Conservation (phyloP, 2,329 filamentous ascomycete species). For the Cephalotrichum gorgonifer region DNA sequence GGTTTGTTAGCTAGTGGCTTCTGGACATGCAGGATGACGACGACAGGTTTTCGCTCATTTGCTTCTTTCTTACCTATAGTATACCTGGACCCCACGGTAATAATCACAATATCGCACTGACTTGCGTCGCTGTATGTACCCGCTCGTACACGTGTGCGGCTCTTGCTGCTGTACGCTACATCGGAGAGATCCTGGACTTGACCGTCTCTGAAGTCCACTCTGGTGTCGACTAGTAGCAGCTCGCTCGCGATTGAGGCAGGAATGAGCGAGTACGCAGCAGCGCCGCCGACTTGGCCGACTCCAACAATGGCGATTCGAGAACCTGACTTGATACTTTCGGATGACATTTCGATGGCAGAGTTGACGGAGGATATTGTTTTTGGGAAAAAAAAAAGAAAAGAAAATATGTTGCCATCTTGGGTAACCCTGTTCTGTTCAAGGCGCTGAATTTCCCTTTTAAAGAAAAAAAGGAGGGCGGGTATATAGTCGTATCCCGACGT, state of each 20-base stretch:
- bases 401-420: too few species aligned
- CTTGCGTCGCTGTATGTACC: constrained; percentile 35
- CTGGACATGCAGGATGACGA: not conserved
- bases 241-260: constrained; percentile 37
- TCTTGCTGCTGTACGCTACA: constrained; percentile 32
- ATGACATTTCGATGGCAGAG: too few species aligned
- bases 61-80: constrained; percentile 13
- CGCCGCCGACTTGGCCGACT: constrained; percentile 38
- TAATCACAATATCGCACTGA: constrained; percentile 43
- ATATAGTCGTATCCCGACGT: too few species aligned
- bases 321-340: too few species aligned
- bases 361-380: too few species aligned
- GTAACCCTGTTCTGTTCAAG: too few species aligned
- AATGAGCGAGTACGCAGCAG: constrained; percentile 39
- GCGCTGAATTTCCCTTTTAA: too few species aligned
- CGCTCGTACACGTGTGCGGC: constrained; percentile 29
- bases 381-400: too few species aligned
- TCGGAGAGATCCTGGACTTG: constrained; percentile 43
- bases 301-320: constrained; percentile 33
- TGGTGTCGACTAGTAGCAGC: constrained; percentile 41
- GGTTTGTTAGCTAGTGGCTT: too few species aligned
- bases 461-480: too few species aligned
- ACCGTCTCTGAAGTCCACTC: constrained; percentile 31
- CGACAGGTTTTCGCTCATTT: constrained; percentile 1
- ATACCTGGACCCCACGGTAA: constrained; percentile 43